phyloP scores from a whole-genome alignment of 352 stramenopile genomes.

The Phytopythium aichiense region DNA sequence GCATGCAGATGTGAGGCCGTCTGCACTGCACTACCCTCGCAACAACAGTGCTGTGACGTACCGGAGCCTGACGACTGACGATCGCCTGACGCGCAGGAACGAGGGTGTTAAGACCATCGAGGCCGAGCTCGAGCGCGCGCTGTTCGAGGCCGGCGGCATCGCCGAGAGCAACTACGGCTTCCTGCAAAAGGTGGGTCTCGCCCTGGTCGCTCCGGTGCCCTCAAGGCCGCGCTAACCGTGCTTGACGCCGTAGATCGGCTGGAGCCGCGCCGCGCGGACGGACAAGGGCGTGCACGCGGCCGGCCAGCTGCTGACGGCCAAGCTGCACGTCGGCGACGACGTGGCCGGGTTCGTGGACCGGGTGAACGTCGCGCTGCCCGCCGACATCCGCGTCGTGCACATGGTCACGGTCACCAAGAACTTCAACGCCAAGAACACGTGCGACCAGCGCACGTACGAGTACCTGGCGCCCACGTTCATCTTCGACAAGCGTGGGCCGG shows the following conservation, averaged over 20 bases:
- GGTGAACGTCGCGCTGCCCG: constrained; percentile 71
- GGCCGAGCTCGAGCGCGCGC: constrained; percentile 82
- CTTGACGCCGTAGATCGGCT: constrained; percentile 52
- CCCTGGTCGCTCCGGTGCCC: background rate
- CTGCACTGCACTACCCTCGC: background rate
- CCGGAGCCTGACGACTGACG: background rate
- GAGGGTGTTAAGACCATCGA: constrained; percentile 88
- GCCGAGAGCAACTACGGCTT: constrained; percentile 88
- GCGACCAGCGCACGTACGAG: constrained; percentile 88
- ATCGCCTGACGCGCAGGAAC: constrained; percentile 40
- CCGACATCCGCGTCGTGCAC: constrained; percentile 80
- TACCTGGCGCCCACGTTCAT: constrained; percentile 90
- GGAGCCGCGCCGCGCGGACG: constrained; percentile 84
- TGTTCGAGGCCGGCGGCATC: constrained; percentile 86
- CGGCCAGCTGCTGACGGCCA: constrained; percentile 79
- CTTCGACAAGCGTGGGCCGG: constrained; percentile 41
- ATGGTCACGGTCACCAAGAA: constrained; percentile 88
- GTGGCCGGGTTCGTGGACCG: constrained; percentile 52
- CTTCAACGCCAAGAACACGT: constrained; percentile 90
- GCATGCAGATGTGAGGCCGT: constrained; percentile 79
- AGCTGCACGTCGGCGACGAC: constrained; percentile 82
- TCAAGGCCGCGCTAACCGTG: background rate
- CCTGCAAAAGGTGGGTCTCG: constrained; percentile 61
- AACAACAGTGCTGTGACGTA: background rate
- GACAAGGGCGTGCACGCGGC: constrained; percentile 91